Percentiles rank a stretch among this genome's conserved stretches.
phyloP scores from a whole-genome alignment of 257 asterid species.

The Nemophila menziesii region DNA sequence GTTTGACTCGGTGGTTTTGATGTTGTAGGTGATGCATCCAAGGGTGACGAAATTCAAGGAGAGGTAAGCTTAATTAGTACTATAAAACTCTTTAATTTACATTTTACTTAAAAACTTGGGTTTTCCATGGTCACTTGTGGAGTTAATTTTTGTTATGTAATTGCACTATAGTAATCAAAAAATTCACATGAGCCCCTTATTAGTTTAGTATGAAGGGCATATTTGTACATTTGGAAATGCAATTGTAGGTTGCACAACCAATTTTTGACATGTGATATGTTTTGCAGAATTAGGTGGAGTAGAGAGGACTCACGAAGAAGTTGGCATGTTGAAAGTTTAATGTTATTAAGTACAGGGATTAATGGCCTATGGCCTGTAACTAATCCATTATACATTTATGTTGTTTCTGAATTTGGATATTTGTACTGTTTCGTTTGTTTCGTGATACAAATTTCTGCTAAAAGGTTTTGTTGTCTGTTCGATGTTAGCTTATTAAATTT shows the following conservation, averaged over 20 bases:
- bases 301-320: conserved; percentile 4
- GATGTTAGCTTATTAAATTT: too few species aligned
- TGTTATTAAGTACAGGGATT: conserved; percentile 15
- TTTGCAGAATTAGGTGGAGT: conserved; percentile 26
- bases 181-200: too few species aligned
- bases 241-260: too few species aligned
- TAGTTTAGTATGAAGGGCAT: too few species aligned
- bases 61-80: conserved; percentile 34
- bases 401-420: conserved; percentile 6
- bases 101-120: too few species aligned
- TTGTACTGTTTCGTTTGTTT: conserved; percentile 3
- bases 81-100: neutral
- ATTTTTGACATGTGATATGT: too few species aligned
- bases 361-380: conserved; percentile 14
- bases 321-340: conserved; percentile 10
- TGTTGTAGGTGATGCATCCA: conserved; percentile 46
- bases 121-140: too few species aligned
- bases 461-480: too few species aligned
- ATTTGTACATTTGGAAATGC: neutral
- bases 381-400: conserved; percentile 3
- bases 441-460: conserved; percentile 11
- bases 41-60: conserved; percentile 31
- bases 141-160: too few species aligned
- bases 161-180: too few species aligned
- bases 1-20: neutral